A percentile compares a stretch with the other conserved stretches of the same genome.
phyloP scores from a whole-genome alignment of 768 basidiomycete genomes.

The Mycena metata region DNA sequence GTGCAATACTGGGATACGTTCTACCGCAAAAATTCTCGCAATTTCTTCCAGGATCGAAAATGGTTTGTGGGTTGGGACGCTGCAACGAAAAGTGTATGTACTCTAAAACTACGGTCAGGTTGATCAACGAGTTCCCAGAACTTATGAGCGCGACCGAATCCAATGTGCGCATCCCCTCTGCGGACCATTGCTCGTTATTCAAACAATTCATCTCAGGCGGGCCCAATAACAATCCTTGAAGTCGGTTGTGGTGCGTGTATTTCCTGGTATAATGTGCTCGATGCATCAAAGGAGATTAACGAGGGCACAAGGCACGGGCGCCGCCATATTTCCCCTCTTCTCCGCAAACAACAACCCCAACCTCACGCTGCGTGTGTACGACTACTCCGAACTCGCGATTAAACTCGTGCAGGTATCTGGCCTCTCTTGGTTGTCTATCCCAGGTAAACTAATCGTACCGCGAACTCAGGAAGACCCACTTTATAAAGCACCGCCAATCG shows the following conservation, averaged over 20 bases:
- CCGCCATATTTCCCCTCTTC: slow-evolving; percentile 91
- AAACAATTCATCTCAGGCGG: slow-evolving; percentile 66
- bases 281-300: not conserved
- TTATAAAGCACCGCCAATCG: slow-evolving; percentile 75
- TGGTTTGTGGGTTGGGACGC: slow-evolving; percentile 62
- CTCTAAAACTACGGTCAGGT: slow-evolving; percentile 57
- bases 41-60: slow-evolving; percentile 96
- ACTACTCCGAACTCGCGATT: slow-evolving; percentile 91
- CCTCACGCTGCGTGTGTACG: slow-evolving; percentile 83
- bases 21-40: slow-evolving; percentile 85
- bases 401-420: slow-evolving; percentile 86
- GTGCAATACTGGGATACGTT: slow-evolving; percentile 91
- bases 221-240: slow-evolving; percentile 82
- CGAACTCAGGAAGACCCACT: slow-evolving; percentile 73
- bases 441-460: not conserved
- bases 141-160: slow-evolving; percentile 77
- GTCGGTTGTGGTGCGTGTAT: slow-evolving; percentile 84
- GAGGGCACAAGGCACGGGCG: slow-evolving; percentile 84
- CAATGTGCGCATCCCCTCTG: slow-evolving; percentile 58
- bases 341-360: slow-evolving; percentile 85
- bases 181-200: slow-evolving; percentile 25
- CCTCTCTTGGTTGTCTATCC: slow-evolving; percentile 1
- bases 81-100: not conserved
- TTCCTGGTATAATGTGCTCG: not conserved
- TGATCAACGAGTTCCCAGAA: slow-evolving; percentile 94